Base-by-base conservation (phyloP, 345 rosid species). In the Excoecaria agallocha region DNA sequence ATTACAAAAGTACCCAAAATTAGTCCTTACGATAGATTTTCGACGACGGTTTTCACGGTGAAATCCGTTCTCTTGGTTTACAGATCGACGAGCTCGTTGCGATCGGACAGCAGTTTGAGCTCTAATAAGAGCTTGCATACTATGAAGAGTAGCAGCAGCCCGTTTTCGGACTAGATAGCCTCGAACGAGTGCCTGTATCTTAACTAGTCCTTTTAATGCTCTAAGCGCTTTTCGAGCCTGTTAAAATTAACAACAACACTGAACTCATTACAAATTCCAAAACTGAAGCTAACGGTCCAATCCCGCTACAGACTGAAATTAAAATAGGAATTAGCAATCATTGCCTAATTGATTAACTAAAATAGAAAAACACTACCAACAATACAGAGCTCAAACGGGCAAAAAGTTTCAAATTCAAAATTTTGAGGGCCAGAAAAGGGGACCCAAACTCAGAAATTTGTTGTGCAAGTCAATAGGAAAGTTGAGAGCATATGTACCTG, bases 161-260 rank as follows among this genome's bases (percentile, higher is more conserved):
- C 72, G 50, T 50, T 79, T 79, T 25, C 82, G 70, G 67, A 79
- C 82, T 37, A 79, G 12, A 69, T 79, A 79, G n/a, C 82, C 82
- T 41, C 82, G 45, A 3, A 74, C 82, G 35, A 79, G 75, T 64
- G 82, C 82, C 59, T 79, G 82, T 37, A 79, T 46, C 71, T 79
- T 79, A 17, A 79, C 78, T 13, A 79, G 38, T 7, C 78, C 78
- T 74, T 69, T 79, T 65, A 79, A 74, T 38, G 82, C 82, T 17
- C 82, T 57, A 56, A 74, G 82, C 55, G 78, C 82, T 38, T 79
- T 79, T 37, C 82, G 67, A 48, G 82, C 78, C 82, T 79, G 75
- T 49, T 15, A 64, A 22, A 54, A 17, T 57, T 8, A 66, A 60
- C 25, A 57, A 8, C 67, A 52, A 37, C 11, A 24, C 19, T 12